Percentiles rank a stretch among this genome's conserved stretches.
Conservation (phyloP, 352 stramenopile genomes). For the Pythium rhizo-oryzae region DNA sequence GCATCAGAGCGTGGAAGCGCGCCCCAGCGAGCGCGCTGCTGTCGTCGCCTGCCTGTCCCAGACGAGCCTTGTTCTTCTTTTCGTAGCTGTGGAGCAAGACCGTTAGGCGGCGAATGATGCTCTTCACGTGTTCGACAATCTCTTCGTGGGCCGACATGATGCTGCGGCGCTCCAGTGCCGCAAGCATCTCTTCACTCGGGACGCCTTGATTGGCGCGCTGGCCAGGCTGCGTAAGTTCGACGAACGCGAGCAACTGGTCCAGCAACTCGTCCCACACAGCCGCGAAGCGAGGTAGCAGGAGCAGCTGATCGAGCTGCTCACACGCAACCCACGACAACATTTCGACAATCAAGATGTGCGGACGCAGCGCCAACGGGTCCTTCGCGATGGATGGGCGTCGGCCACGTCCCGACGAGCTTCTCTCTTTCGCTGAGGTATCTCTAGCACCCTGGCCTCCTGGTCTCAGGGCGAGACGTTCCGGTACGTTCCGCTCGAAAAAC, state of each 20-base stretch:
- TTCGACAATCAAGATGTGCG: conserved; percentile 62
- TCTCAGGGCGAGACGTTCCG: conserved; percentile 12
- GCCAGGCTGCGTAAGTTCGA: conserved; percentile 54
- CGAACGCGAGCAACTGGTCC: conserved; percentile 52
- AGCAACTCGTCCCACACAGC: conserved; percentile 59
- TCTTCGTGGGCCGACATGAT: conserved; percentile 70
- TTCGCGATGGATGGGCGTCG: conserved; percentile 59
- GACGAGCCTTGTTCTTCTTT: conserved; percentile 16
- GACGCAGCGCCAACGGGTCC: conserved; percentile 56
- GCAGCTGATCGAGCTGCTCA: conserved; percentile 55
- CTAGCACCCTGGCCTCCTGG: background rate
- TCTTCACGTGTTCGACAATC: conserved; percentile 70
- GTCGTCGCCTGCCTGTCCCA: background rate
- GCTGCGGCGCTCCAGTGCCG: conserved; percentile 63
- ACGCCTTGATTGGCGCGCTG: conserved; percentile 20
- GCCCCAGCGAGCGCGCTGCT: conserved; percentile 12
- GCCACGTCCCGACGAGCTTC: conserved; percentile 23
- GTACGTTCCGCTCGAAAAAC: conserved; percentile 61
- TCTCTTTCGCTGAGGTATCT: conserved; percentile 8
- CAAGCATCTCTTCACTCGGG: conserved; percentile 38
- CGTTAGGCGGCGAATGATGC: conserved; percentile 56
- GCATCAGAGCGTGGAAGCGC: conserved; percentile 43
- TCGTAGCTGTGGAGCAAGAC: conserved; percentile 37
- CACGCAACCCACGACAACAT: conserved; percentile 67
- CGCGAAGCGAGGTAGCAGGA: conserved; percentile 41